Conservation (phyloP, 805 yeast genomes). For the Metschnikowia vanudenii region DNA sequence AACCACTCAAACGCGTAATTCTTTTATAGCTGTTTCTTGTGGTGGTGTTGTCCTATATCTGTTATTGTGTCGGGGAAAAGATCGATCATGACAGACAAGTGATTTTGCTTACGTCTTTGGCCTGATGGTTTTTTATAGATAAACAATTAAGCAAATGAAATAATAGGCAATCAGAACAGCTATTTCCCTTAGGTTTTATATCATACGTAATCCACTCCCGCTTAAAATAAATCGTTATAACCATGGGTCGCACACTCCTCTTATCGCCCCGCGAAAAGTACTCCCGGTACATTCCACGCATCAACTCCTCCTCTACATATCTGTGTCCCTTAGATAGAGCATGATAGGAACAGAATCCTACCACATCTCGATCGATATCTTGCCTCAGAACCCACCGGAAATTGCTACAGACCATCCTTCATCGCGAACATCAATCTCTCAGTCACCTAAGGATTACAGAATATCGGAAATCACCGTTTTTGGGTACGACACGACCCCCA, state of each 20-base stretch:
- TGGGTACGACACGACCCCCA: conserved; percentile 12
- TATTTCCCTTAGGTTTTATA: too few species aligned
- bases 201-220: too few species aligned
- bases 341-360: conserved; percentile 46
- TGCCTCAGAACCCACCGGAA: background rate
- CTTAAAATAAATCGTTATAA: too few species aligned
- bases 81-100: too few species aligned
- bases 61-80: too few species aligned
- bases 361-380: conserved; percentile 33
- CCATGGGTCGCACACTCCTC: too few species aligned
- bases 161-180: background rate
- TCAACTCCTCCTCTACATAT: background rate
- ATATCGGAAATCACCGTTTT: conserved; percentile 28
- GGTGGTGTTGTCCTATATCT: too few species aligned
- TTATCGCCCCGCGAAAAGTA: background rate
- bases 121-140: too few species aligned
- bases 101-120: too few species aligned
- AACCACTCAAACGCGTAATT: too few species aligned
- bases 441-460: conserved; percentile 29
- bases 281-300: background rate
- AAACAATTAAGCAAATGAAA: background rate
- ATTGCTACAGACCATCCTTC: background rate
- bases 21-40: too few species aligned
- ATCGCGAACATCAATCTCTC: background rate
- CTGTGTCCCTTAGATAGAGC: background rate